Evolutionary conservation across 345 rosid species (phyloP).

Genomic region (Pelargonium nanum): DNA sequence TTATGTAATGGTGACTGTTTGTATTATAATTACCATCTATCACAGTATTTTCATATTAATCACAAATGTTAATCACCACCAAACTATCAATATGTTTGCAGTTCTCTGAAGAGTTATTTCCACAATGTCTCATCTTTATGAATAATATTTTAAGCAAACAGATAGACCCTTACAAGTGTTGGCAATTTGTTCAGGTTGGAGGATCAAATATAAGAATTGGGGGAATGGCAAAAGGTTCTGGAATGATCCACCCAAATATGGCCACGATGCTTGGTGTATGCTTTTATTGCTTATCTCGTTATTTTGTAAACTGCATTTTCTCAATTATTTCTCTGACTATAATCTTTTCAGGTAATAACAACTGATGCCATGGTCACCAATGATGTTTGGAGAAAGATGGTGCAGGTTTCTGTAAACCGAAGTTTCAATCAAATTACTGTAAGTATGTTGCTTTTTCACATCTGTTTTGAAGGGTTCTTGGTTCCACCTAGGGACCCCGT

Average conservation of each 20-base stretch:
- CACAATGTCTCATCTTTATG: background rate
- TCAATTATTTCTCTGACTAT: conserved; percentile 3
- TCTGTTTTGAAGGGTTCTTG: background rate
- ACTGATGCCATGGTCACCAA: conserved; percentile 74
- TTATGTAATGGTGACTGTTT: too few species aligned
- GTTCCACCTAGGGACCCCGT: conserved; percentile 1
- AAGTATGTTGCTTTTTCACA: conserved; percentile 13
- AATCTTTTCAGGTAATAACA: conserved; percentile 66
- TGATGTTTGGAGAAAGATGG: conserved; percentile 94
- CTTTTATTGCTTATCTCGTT: conserved; percentile 15
- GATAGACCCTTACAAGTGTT: conserved; percentile 5
- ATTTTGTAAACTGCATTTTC: conserved; percentile 4
- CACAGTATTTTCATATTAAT: too few species aligned
- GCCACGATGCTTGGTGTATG: conserved; percentile 94
- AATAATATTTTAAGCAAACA: background rate
- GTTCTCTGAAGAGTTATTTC: background rate
- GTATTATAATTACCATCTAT: too few species aligned
- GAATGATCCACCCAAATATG: conserved; percentile 99
- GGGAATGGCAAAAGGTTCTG: conserved; percentile 98
- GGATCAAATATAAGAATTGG: conserved; percentile 59
- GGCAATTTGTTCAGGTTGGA: conserved; percentile 48
- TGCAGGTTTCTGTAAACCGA: conserved; percentile 63
- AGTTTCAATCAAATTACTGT: conserved; percentile 98
- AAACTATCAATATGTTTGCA: too few species aligned
- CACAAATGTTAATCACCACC: too few species aligned